Evolutionary conservation across 768 basidiomycete genomes (phyloP).

Genomic region (Lentinula lateritia): DNA sequence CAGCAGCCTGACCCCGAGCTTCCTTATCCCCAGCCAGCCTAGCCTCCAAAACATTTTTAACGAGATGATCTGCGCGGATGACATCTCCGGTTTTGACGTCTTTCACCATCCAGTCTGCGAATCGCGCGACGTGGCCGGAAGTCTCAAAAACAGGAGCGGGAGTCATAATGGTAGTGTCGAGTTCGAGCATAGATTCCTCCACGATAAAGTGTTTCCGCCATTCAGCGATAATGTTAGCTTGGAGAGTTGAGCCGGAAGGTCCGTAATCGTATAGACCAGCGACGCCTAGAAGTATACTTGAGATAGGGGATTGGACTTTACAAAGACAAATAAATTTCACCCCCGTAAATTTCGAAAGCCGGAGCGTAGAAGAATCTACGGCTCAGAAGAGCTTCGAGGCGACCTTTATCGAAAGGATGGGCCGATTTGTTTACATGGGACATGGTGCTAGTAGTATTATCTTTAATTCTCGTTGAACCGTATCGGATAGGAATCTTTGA

Average conservation of each 20-base stretch:
- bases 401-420: constrained; percentile 81
- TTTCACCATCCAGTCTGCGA: constrained; percentile 99
- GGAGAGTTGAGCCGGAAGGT: constrained; percentile 90
- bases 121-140: constrained; percentile 95
- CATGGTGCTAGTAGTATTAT: constrained; percentile 5
- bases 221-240: constrained; percentile 93
- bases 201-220: constrained; percentile 99
- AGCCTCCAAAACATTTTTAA: constrained; percentile 88
- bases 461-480: background rate
- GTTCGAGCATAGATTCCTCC: constrained; percentile 97
- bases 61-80: constrained; percentile 92
- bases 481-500: background rate
- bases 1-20: constrained; percentile 71
- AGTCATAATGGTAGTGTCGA: constrained; percentile 98
- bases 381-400: constrained; percentile 81
- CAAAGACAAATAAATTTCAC: constrained; percentile 38
- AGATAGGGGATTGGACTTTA: background rate
- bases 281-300: constrained; percentile 53
- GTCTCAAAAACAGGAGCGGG: constrained; percentile 92
- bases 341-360: constrained; percentile 98
- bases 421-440: constrained; percentile 68
- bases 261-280: constrained; percentile 98
- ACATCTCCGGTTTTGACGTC: constrained; percentile 94
- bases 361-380: constrained; percentile 97
- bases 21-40: constrained; percentile 87